Evolutionary conservation across 805 yeast genomes (phyloP).

Genomic region (Candida morakotiae): DNA sequence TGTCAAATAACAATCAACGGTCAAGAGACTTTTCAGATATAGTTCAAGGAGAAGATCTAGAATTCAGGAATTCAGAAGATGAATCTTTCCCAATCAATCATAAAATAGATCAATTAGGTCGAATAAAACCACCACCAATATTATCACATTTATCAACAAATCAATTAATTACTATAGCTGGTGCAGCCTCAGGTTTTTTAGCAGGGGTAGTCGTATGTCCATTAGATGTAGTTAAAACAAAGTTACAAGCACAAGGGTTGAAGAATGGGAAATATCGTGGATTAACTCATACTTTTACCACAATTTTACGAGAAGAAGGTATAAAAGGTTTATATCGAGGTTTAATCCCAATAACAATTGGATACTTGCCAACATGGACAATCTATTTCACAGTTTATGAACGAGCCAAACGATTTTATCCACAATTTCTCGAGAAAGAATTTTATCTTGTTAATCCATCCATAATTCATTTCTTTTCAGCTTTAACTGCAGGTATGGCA

Average conservation of each 20-base stretch:
- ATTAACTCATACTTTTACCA: conserved; percentile 55
- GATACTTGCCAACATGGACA: conserved; percentile 97
- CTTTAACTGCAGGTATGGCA: conserved; percentile 84
- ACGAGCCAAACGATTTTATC: conserved; percentile 57
- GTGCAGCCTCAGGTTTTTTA: conserved; percentile 90
- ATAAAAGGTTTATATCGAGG: conserved; percentile 83
- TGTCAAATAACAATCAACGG: neutral
- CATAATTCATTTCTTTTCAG: conserved; percentile 48
- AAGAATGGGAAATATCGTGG: conserved; percentile 49
- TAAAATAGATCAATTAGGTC: conserved; percentile 16
- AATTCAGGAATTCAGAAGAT: conserved; percentile 22
- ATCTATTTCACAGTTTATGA: conserved; percentile 91
- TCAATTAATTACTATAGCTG: conserved; percentile 75
- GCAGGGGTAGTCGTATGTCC: conserved; percentile 94
- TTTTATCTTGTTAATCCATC: conserved; percentile 22
- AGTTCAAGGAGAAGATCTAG: conserved; percentile 36
- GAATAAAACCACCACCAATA: conserved; percentile 16
- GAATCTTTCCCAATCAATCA: conserved; percentile 12
- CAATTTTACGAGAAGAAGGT: conserved; percentile 77
- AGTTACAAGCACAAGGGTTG: conserved; percentile 87
- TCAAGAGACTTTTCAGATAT: conserved; percentile 26
- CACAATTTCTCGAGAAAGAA: conserved; percentile 29
- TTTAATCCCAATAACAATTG: conserved; percentile 83
- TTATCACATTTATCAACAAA: conserved; percentile 31
- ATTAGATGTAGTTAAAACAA: conserved; percentile 89